Evolutionary conservation across 2,329 filamentous ascomycete genomes (phyloP).

Genomic region (Macroventuria anomochaeta): DNA sequence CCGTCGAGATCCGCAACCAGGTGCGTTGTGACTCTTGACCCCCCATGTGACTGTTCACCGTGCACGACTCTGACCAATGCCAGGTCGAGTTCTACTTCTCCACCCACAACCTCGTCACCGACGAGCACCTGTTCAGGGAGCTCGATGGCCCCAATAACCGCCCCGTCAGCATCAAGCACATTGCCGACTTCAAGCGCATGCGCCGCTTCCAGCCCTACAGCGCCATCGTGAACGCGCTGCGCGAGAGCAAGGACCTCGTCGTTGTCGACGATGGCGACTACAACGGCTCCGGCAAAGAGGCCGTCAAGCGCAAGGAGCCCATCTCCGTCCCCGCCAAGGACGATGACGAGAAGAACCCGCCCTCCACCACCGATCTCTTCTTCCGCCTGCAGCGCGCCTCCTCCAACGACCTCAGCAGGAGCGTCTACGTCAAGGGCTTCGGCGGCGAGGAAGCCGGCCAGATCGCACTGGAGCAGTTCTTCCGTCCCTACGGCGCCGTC

Average conservation of each 20-base stretch:
- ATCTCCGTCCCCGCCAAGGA: constrained; percentile 49
- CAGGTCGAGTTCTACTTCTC: constrained; percentile 97
- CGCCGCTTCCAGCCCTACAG: constrained; percentile 88
- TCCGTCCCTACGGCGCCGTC: constrained; percentile 77
- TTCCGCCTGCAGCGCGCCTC: constrained; percentile 60
- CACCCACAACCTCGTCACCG: constrained; percentile 85
- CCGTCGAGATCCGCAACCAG: constrained; percentile 81
- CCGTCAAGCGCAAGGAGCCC: constrained; percentile 73
- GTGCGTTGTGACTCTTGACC: constrained; percentile 54
- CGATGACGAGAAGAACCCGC: constrained; percentile 38
- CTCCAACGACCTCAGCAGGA: constrained; percentile 72
- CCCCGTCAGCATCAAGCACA: constrained; percentile 76
- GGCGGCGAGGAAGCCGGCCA: constrained; percentile 85
- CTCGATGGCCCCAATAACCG: constrained; percentile 82
- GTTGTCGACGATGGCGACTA: constrained; percentile 76
- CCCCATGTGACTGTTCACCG: no score
- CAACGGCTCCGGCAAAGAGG: constrained; percentile 48
- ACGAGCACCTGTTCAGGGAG: constrained; percentile 83
- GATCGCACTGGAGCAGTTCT: constrained; percentile 93
- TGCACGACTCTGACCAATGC: not conserved
- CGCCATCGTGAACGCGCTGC: constrained; percentile 81
- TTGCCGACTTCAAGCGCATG: constrained; percentile 95
- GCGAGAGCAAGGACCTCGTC: constrained; percentile 75
- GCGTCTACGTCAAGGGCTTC: constrained; percentile 94
- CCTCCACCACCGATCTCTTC: constrained; percentile 51